Evolutionary conservation across 257 asterid species (phyloP).

Genomic region (Lavandula angustifolia): DNA sequence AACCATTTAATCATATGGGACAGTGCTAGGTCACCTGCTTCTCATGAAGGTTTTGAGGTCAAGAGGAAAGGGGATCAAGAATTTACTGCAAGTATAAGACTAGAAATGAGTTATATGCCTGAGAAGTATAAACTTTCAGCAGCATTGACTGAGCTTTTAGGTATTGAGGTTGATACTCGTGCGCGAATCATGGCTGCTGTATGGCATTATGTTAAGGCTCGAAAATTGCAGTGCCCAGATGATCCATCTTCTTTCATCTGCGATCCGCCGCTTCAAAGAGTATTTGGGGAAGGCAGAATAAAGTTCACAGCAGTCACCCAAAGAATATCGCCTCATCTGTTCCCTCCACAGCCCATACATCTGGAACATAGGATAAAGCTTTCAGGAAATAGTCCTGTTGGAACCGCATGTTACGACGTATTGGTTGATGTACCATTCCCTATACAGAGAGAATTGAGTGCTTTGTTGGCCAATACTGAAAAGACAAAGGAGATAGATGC

Average conservation of each 20-base stretch:
- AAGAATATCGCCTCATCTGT: constrained; percentile 70
- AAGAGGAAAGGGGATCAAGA: constrained; percentile 96
- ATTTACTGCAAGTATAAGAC: constrained; percentile 69
- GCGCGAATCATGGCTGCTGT: constrained; percentile 84
- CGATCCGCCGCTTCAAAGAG: constrained; percentile 87
- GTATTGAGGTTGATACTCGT: constrained; percentile 91
- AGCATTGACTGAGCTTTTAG: constrained; percentile 76
- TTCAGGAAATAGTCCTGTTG: constrained; percentile 82
- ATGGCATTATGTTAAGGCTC: constrained; percentile 95
- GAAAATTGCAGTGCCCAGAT: constrained; percentile 81
- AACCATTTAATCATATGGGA: constrained; percentile 94
- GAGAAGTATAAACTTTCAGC: constrained; percentile 86
- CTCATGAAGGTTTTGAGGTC: constrained; percentile 98
- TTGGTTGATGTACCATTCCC: constrained; percentile 91
- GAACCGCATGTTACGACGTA: constrained; percentile 91
- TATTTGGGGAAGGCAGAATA: constrained; percentile 70
- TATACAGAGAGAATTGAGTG: constrained; percentile 84
- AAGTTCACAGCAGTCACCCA: constrained; percentile 85
- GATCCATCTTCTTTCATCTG: constrained; percentile 87
- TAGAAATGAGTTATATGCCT: constrained; percentile 89
- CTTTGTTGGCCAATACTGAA: constrained; percentile 82
- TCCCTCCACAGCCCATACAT: constrained; percentile 91
- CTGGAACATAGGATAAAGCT: constrained; percentile 89
- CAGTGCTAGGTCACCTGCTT: constrained; percentile 74
- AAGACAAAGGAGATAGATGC: constrained; percentile 88